Conservation (phyloP, 148 eudicot genomes). For the Gaultheria prostrata region DNA sequence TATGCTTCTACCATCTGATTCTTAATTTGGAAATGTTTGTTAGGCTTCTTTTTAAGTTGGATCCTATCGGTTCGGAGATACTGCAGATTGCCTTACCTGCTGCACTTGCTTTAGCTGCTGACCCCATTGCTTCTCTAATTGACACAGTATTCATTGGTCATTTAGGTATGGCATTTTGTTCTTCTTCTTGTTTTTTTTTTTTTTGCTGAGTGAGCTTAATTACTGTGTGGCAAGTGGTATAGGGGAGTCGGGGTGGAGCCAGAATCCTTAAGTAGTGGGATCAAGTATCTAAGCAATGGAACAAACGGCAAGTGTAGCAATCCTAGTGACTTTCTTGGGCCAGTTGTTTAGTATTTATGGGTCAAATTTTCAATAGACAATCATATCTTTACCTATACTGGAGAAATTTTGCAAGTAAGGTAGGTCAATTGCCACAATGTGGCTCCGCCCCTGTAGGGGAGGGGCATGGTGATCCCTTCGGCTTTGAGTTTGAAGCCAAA, state of each 20-base stretch:
- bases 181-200: too few relatives aligned
- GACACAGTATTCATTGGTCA: conserved; percentile 87
- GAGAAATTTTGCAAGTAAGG: too few relatives aligned
- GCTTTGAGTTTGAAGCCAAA: not conserved
- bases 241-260: too few relatives aligned
- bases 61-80: conserved; percentile 74
- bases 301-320: too few relatives aligned
- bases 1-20: conserved; percentile 9
- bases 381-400: too few relatives aligned
- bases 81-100: conserved; percentile 79
- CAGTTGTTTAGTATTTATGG: too few relatives aligned
- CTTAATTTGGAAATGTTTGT: not conserved
- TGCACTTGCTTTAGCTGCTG: conserved; percentile 89
- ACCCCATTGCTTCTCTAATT: conserved; percentile 88
- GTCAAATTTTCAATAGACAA: too few relatives aligned
- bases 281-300: too few relatives aligned
- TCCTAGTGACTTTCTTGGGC: too few relatives aligned
- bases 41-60: conserved; percentile 72
- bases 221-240: not conserved
- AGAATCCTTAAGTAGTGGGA: too few relatives aligned
- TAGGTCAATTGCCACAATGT: too few relatives aligned
- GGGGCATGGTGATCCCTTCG: not conserved
- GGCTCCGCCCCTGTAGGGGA: not conserved
- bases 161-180: conserved; percentile 41
- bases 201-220: not conserved